Evolutionary conservation across 2,329 filamentous ascomycete genomes (phyloP), one percentile per base, ranked within the genome.

Genomic region (Calonectria hongkongensis): DNA sequence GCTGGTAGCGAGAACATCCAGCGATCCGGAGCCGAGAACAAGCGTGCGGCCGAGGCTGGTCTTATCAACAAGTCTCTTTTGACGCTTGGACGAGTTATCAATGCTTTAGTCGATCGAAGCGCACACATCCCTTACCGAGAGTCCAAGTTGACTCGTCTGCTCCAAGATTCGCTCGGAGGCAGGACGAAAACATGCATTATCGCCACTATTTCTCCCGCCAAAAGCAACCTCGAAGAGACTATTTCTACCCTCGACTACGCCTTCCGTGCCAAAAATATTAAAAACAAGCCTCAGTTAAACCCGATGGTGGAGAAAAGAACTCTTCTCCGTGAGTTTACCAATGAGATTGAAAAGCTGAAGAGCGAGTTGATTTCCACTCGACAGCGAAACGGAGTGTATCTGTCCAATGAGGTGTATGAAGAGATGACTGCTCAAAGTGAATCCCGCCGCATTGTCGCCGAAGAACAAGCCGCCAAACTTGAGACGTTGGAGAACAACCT

Each of bases 131-230:
- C 97, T 1, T 92, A 92, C 84, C 90, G 97, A 79, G 97, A 99
- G 85, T 99, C 97, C 2, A 99, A 99, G 83, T 91, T 99, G 80
- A 99, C 97, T 2, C 92, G 97, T 25, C 87, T 99, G 4, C 88
- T 99, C 25, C 97, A 99, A 92, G 97, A 99, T 82, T 99, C 97
- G 0, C 90, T 99, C 0, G 97, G 97, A 74, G 97, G 97, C 3
- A 92, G 94, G 66, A 99, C 97, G 1, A 99, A 99, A 83, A 99
- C 97, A 0, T 99, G 97, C 86, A 99, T 99, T 77, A 98, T 99
- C 80, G 97, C 97, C 7, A 99, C 97, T 0, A 90, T 99, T 48
- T 98, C 97, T 2, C 96, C 97, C 1, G 95, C 96, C 9, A 97
- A 97, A 84, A 96, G 93, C 84, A 99, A 98, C 79, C 88, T 99